Percentiles rank a stretch among this genome's conserved stretches.
phyloP scores from a whole-genome alignment of 2,329 filamentous ascomycete genomes.

The Penicillium capsulatum region DNA sequence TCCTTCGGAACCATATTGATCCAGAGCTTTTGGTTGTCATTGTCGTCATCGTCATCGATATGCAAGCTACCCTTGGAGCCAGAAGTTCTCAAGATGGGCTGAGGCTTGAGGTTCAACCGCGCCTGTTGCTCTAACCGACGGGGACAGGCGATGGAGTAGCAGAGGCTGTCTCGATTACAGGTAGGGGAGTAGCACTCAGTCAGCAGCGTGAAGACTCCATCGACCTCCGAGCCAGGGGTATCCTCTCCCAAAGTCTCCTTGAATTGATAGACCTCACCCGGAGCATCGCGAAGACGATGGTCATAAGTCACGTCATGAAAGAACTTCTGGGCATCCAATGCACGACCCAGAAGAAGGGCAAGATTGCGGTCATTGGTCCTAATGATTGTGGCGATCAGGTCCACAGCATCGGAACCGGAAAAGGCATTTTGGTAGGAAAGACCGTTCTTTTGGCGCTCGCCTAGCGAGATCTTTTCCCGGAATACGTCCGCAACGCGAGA shows the following conservation, averaged over 20 bases:
- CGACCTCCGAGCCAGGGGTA: slow-evolving; percentile 66
- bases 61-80: slow-evolving; percentile 69
- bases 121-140: slow-evolving; percentile 92
- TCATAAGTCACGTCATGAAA: slow-evolving; percentile 99
- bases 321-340: slow-evolving; percentile 95
- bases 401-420: slow-evolving; percentile 90
- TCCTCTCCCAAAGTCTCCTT: slow-evolving; percentile 82
- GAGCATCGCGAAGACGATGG: slow-evolving; percentile 89
- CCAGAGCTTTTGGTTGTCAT: slow-evolving; percentile 96
- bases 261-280: slow-evolving; percentile 94
- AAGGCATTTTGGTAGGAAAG: slow-evolving; percentile 97
- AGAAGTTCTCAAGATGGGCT: slow-evolving; percentile 74
- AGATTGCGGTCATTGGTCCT: slow-evolving; percentile 94
- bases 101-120: slow-evolving; percentile 85
- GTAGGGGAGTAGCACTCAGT: slow-evolving; percentile 98
- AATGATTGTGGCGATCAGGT: slow-evolving; percentile 93
- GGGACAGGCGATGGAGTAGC: slow-evolving; percentile 96
- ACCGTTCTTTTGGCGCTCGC: slow-evolving; percentile 92
- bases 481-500: slow-evolving; percentile 94
- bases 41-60: slow-evolving; percentile 69
- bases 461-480: slow-evolving; percentile 76
- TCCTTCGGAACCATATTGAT: slow-evolving; percentile 98
- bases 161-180: slow-evolving; percentile 89
- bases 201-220: slow-evolving; percentile 92
- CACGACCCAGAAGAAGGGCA: slow-evolving; percentile 81